Percentiles rank a stretch among this genome's conserved stretches.
These are phyloP conservation scores for Camellia lanceoleosa DNA, from an alignment of 148 eudicot species.

Conservation along the genomic window DNA sequence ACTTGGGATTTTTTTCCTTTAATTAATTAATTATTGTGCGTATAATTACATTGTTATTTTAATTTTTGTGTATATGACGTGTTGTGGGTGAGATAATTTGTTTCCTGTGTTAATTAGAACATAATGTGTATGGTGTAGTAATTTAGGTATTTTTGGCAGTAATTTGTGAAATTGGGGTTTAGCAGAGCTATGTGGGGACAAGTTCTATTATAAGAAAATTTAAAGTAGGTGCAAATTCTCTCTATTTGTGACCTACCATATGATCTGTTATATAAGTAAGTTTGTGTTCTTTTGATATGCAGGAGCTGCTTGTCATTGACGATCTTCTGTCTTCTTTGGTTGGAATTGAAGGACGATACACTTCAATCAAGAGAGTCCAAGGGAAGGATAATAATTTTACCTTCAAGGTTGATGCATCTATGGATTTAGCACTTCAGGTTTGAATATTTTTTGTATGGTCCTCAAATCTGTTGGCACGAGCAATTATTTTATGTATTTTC, in stretches of 20 bases:
- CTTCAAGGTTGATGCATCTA: conserved; percentile 85
- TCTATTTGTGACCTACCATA: neutral
- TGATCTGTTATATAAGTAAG: neutral
- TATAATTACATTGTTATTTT: too few species aligned
- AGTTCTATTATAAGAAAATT: too few species aligned
- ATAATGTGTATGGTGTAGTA: too few species aligned
- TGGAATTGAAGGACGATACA: conserved; percentile 92
- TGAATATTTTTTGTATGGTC: conserved; percentile 4
- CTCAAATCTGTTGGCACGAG: neutral
- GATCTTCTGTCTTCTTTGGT: conserved; percentile 83
- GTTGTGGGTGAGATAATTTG: too few species aligned
- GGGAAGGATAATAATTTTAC: conserved; percentile 45
- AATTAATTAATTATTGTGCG: too few species aligned
- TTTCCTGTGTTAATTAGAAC: too few species aligned
- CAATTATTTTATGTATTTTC: neutral
- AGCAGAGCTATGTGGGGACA: too few species aligned
- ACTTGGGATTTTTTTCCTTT: too few species aligned
- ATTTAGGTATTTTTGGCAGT: too few species aligned
- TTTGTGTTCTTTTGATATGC: conserved; percentile 20
- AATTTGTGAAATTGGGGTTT: too few species aligned
- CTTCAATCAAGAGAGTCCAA: conserved; percentile 54
- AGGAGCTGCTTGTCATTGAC: conserved; percentile 93
- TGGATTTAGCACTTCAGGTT: conserved; percentile 98
- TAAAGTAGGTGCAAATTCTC: neutral
- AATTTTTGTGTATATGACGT: too few species aligned